Percentiles rank a stretch among this genome's conserved stretches.
These are phyloP conservation scores for Eimeria praecox DNA, from an alignment of 169 alveolate genomes.

Conservation along the genomic window DNA sequence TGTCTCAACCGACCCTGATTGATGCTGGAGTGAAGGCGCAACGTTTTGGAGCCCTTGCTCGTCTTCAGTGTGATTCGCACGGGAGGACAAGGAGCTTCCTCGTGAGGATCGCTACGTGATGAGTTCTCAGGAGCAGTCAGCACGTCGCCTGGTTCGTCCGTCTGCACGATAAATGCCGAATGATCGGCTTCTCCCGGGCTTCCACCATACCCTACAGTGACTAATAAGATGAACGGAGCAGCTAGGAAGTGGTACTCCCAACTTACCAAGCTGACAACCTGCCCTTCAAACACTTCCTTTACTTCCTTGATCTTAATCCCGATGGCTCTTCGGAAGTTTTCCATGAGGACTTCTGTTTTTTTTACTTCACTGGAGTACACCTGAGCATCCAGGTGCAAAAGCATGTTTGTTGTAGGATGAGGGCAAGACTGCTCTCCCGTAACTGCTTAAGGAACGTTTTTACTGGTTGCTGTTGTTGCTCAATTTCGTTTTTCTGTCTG, in stretches of 20 bases:
- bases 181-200: background rate
- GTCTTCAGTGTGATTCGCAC: conserved; percentile 97
- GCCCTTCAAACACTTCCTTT: conserved; percentile 99
- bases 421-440: background rate
- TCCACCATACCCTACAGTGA: background rate
- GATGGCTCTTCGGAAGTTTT: conserved; percentile 99
- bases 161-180: background rate
- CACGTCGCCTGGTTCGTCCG: conserved; percentile 56
- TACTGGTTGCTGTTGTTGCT: background rate
- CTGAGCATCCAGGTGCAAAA: conserved; percentile 5
- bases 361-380: conserved; percentile 98
- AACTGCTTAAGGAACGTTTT: background rate
- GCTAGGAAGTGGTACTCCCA: too few relatives aligned
- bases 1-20: conserved; percentile 59
- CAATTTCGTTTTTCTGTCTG: background rate
- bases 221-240: background rate
- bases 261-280: conserved; percentile 96
- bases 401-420: background rate
- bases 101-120: conserved; percentile 19
- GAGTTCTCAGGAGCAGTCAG: conserved; percentile 23
- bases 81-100: conserved; percentile 82
- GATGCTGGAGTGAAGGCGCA: conserved; percentile 97
- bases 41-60: conserved; percentile 98
- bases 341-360: conserved; percentile 99
- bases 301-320: conserved; percentile 99